Percentiles rank a stretch among this genome's conserved stretches.
Evolutionary conservation across 768 basidiomycete genomes (phyloP).

Genomic region (Hirschioporus abietinus): DNA sequence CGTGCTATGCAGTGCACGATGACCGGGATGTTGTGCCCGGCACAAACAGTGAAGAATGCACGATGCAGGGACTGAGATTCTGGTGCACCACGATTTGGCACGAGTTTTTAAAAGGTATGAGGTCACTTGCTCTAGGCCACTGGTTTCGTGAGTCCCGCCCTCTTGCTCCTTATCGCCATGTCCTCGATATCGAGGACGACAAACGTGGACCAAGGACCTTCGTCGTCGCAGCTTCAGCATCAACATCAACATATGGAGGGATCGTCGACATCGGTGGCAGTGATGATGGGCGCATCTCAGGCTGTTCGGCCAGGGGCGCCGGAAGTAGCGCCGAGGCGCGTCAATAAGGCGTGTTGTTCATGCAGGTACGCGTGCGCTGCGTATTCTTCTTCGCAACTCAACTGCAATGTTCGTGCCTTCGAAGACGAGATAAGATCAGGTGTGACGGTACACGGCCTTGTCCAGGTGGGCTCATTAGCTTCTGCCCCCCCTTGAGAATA

Average conservation of each 20-base stretch:
- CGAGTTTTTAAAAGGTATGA: not conserved
- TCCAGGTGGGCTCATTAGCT: constrained; percentile 29
- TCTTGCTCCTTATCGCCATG: not conserved
- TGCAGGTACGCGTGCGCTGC: constrained; percentile 1
- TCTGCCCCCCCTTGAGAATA: constrained; percentile 4
- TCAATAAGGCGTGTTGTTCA: constrained; percentile 4
- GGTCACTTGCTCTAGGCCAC: not conserved
- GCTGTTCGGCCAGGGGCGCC: constrained; percentile 1
- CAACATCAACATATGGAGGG: not conserved
- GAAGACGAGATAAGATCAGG: constrained; percentile 57
- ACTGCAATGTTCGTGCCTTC: not conserved
- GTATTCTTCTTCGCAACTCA: not conserved
- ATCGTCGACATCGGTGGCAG: not conserved
- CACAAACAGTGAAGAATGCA: not conserved
- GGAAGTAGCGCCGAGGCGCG: not conserved
- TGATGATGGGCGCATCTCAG: not conserved
- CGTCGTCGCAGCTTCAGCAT: not conserved
- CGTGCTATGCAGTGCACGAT: too few relatives aligned
- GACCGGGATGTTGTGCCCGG: not conserved
- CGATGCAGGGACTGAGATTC: not conserved
- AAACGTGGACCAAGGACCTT: not conserved
- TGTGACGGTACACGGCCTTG: constrained; percentile 40
- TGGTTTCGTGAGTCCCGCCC: not conserved
- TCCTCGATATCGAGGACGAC: not conserved
- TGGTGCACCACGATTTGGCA: not conserved